Base-by-base conservation (phyloP, 1,284 basidiomycete genomes). In the Tilletia horrida region DNA sequence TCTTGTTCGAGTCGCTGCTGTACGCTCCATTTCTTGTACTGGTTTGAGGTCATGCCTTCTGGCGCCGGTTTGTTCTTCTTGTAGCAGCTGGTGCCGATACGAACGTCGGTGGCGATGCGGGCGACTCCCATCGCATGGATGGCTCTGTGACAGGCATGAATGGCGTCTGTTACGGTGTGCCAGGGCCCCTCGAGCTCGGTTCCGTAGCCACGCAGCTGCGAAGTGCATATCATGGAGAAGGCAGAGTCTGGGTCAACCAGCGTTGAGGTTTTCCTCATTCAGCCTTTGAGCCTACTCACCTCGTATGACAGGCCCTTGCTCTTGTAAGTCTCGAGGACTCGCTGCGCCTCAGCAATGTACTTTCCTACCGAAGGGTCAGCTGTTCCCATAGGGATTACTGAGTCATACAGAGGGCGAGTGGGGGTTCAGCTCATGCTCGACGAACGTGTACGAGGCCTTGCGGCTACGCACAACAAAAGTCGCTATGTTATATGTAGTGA, bases 301-400 rank as follows among this genome's bases (percentile, higher is more conserved):
- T 81, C 79, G 69, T 78, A 80, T n/a, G 68, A 72, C 29, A 81
- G 73, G 13, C 78, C 78, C 13, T 79, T 66, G 27, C 66, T 64
- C 27, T 70, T 72, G 75, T 78, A 73, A 14, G 66, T 31, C 59
- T 77, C 75, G 6, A 81, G 74, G 47, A 80, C 78, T 18, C 75
- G 66, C 66, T 81, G 79, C 47, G 78, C 80, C 67, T 80, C 77
- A 25, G 79, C 70, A 40, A 81, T 80, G 71, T 81, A 80, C 31
- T 71, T 66, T 6, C 79, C 79, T 2, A 81, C 79, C 1, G 78
- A 80, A 4, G 78, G 73, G 8, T 77, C 76, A 2, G 69, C 71
- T 45, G 79, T 81, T 21, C 73, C 78, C 73, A 81, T 80, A 0
- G 79, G 79, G 16, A 81, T 79, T 42, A 81, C 77, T 77, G 57